Evolutionary conservation across 495 filamentous ascomycete species (phyloP), one percentile per base, ranked within the genome.

Genomic region (Podospora didyma): DNA sequence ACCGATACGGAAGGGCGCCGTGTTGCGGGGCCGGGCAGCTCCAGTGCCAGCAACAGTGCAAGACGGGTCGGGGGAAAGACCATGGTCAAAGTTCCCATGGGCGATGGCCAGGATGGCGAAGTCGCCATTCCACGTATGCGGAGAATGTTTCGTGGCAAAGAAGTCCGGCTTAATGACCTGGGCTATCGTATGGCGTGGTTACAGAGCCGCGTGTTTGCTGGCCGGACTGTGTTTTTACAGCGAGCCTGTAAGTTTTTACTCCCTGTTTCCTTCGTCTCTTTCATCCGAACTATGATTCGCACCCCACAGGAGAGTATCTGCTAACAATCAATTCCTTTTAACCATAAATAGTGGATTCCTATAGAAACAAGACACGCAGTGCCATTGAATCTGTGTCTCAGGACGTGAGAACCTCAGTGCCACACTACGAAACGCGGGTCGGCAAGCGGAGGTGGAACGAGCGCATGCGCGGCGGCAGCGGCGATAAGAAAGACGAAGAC

Each of bases 141-240:
- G 19, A 79, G 79, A 52, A 73, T 77, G 42, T 80, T 82, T 50
- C 82, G 89, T 48, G 82, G 76, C 42, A 92, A 90, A 72, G 93
- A 98, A 67, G 82, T 91, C 4, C 75, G 88, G 48, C 68, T 98
- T 59, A 98, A 98, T 64, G 92, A 97, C 65, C 69, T 97, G 47
- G 94, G 91, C 0, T 97, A 95, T 65, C 82, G 93, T 16, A 95
- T 98, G 86, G 89, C 88, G 44, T 98, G 94, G 94, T 83, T 89
- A 49, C 92, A 96, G 72, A 91, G 90, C 67, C 80, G 92, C 45
- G 86, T 90, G 1, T 97, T 97, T 74, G 82, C 89, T 16, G 87
- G 85, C 4, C 79, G 90, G 63, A 89, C 85, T 47, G 77, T 96
- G 58, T 98, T 98, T 68, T 74, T 97, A 69, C 94, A 98, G 73